These are phyloP conservation scores for Saccharomyces jurei DNA, from an alignment of 805 yeast genomes.

Conservation along the genomic window DNA sequence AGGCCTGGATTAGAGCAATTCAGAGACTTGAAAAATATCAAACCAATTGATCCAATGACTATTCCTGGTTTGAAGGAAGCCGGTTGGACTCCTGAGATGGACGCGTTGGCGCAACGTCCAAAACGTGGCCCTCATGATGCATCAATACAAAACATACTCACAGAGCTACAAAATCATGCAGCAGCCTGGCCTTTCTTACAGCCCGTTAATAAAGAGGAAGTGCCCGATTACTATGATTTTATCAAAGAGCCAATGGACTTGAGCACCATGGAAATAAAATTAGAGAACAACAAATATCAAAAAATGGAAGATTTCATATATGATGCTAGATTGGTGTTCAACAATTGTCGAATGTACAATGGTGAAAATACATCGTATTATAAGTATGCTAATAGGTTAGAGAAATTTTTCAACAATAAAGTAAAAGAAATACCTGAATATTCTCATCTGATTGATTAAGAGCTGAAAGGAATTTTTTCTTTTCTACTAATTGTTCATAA, in stretches of 20 bases:
- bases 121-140: conserved; percentile 92
- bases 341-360: conserved; percentile 87
- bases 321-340: conserved; percentile 78
- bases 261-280: conserved; percentile 87
- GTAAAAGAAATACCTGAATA: conserved; percentile 89
- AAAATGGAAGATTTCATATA: conserved; percentile 85
- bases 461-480: neutral
- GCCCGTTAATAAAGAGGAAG: conserved; percentile 90
- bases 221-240: conserved; percentile 91
- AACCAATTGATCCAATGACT: conserved; percentile 64
- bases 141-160: conserved; percentile 78
- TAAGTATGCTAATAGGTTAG: conserved; percentile 90
- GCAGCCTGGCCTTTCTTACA: conserved; percentile 97
- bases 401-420: conserved; percentile 75
- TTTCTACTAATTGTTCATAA: neutral
- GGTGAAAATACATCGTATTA: conserved; percentile 91
- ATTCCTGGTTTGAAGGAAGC: conserved; percentile 90
- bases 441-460: conserved; percentile 63
- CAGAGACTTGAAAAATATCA: conserved; percentile 38
- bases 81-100: conserved; percentile 99
- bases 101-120: conserved; percentile 89
- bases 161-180: conserved; percentile 88
- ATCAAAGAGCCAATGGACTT: conserved; percentile 98
- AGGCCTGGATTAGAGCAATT: conserved; percentile 76
- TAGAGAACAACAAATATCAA: conserved; percentile 86